A percentile compares a stretch with the other conserved stretches of the same genome.
Evolutionary conservation across 2,329 filamentous ascomycete genomes (phyloP).

Genomic region (Fusarium siculi): DNA sequence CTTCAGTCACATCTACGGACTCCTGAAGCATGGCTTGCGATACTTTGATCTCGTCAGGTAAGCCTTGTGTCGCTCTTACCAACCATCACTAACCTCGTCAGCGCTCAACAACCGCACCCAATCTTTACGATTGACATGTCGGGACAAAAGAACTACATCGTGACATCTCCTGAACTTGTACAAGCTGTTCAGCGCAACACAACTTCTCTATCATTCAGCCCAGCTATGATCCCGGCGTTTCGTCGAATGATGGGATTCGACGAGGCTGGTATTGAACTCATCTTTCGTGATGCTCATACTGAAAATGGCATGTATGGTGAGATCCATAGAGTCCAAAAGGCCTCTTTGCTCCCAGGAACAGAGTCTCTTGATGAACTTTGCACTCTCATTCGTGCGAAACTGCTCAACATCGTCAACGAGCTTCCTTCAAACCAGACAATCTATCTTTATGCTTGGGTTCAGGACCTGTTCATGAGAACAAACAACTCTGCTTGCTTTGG

Average conservation of each 20-base stretch:
- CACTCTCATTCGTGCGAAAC: conserved; percentile 9
- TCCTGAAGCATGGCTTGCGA: conserved; percentile 27
- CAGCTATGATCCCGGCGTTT: conserved; percentile 35
- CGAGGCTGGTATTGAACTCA: conserved; percentile 33
- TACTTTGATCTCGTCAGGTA: conserved; percentile 35
- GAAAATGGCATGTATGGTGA: conserved; percentile 39
- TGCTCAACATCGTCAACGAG: conserved; percentile 12
- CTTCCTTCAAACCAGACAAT: conserved; percentile 13
- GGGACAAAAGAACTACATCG: conserved; percentile 36
- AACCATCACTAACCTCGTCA: neutral
- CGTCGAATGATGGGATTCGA: conserved; percentile 38
- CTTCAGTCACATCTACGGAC: conserved; percentile 30
- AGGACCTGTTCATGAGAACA: conserved; percentile 31
- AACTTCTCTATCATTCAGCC: conserved; percentile 27
- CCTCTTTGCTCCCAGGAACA: conserved; percentile 29
- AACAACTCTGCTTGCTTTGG: conserved; percentile 39
- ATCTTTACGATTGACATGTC: conserved; percentile 41
- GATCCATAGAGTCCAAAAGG: conserved; percentile 32
- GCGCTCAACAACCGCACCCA: conserved; percentile 33
- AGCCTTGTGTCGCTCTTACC: rapidly evolving
- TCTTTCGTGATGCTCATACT: conserved; percentile 38
- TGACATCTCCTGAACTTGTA: conserved; percentile 36
- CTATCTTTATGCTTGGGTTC: conserved; percentile 29
- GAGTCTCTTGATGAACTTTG: conserved; percentile 25
- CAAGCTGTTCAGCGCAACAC: conserved; percentile 35